A percentile compares a stretch with the other conserved stretches of the same genome.
phyloP scores from a whole-genome alignment of 768 basidiomycete species.

The Lyophyllum decastes region DNA sequence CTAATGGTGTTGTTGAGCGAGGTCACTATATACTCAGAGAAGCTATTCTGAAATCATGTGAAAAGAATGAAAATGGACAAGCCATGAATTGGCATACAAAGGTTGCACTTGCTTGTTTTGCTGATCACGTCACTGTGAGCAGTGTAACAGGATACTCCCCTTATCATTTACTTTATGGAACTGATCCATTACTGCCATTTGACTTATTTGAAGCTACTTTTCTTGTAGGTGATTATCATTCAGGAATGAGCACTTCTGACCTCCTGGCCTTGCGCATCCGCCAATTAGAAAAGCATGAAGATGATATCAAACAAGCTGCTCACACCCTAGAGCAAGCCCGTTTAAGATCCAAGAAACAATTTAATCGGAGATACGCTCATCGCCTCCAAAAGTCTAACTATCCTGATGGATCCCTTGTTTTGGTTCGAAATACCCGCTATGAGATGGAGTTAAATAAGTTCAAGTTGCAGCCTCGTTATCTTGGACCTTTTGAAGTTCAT shows the following conservation, averaged over 20 bases:
- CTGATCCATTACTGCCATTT: conserved; percentile 34
- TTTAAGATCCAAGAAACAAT: no score
- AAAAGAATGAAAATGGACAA: no score
- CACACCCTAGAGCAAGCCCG: no score
- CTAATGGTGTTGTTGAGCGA: conserved; percentile 38
- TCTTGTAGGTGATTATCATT: background rate
- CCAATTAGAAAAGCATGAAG: background rate
- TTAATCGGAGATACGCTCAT: no score
- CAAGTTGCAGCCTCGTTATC: no score
- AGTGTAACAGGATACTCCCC: conserved; percentile 33
- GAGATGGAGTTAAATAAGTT: no score
- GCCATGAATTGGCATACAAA: conserved; percentile 31
- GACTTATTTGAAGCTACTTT: conserved; percentile 25
- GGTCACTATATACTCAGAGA: conserved; percentile 26
- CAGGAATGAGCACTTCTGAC: background rate
- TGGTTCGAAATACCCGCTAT: no score
- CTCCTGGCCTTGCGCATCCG: background rate
- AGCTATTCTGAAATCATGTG: conserved; percentile 27
- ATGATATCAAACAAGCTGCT: conserved; percentile 16
- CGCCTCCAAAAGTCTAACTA: no score
- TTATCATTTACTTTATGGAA: conserved; percentile 32
- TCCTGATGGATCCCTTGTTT: no score
- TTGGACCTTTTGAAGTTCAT: no score
- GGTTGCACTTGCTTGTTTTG: conserved; percentile 29
- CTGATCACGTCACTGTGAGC: conserved; percentile 30